Base-by-base conservation (phyloP, 495 filamentous ascomycete species). In the Cenococcum geophilum region DNA sequence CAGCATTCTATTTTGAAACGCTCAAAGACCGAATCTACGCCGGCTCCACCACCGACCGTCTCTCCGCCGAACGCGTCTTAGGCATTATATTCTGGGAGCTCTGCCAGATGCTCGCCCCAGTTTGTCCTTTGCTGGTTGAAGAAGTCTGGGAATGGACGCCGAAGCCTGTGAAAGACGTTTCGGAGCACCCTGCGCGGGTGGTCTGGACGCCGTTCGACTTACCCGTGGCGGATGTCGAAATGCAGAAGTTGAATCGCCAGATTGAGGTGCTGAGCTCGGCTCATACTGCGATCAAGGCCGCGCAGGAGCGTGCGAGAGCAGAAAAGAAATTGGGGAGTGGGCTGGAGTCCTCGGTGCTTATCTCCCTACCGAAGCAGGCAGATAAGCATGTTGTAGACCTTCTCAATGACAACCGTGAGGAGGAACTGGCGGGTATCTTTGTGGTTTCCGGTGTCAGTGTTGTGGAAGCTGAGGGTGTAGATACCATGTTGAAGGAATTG, bases 1-100 rank as follows among this genome's bases (percentile, higher is more conserved):
- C 92, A 0, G 83, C 92, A 0, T 95, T 97, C 70, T 97, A 97
- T 75, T 83, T 97, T 55, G 93, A 97, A 71, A 82, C 87, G 0
- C 76, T 91, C 69, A 99, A 97, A 73, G 93, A 99, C 70, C 78
- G 88, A 27, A 74, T 96, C 4, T 97, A 97, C 76, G 89, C 90
- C 32, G 86, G 86, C 22, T 81, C 82, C 58, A 81, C 82, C 45
- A 77, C 79, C 55, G 80, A 78, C 54, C 71, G 84, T 21, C 73
- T 76, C 9, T 72, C 77, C 20, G 81, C 81, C 4, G 86, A 89
- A 66, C 84, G 81, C 11, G 88, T 91, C 9, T 69, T 96, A 20
- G 82, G 82, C 66, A 75, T 87, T 52, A 81, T 97, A 50, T 84
- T 88, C 50, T 70, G 76, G 3, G 80, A 87, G 56, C 78, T 97